Conservation (phyloP, 257 asterid species). For the Nicotiana paniculata region DNA sequence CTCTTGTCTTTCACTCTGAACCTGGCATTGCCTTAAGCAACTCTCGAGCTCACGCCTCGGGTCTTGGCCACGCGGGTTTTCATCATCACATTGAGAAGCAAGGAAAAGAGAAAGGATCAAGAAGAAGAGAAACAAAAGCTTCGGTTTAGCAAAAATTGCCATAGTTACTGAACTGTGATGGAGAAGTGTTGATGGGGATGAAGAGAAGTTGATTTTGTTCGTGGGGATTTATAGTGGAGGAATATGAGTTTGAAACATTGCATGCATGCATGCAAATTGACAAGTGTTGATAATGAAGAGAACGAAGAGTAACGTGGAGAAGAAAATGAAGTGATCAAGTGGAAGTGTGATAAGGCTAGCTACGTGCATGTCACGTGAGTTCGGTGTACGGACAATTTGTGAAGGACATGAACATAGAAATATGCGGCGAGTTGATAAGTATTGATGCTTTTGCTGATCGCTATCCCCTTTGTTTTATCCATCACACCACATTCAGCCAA, state of each 20-base stretch:
- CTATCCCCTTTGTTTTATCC: too few species aligned
- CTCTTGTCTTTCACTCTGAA: neutral
- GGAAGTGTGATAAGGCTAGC: neutral
- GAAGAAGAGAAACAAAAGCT: neutral
- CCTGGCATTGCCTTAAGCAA: slow-evolving; percentile 4
- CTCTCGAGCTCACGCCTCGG: slow-evolving; percentile 14
- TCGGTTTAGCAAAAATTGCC: neutral
- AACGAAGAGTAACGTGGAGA: neutral
- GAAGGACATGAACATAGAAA: neutral
- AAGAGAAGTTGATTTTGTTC: neutral
- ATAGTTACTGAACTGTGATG: neutral
- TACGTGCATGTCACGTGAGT: neutral
- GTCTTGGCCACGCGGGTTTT: slow-evolving; percentile 11
- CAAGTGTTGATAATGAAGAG: slow-evolving; percentile 7
- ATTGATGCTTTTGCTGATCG: neutral
- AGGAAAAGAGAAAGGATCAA: neutral
- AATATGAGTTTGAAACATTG: neutral
- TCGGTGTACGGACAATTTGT: too few species aligned
- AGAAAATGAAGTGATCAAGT: neutral
- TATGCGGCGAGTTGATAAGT: slow-evolving; percentile 19
- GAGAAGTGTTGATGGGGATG: too few species aligned
- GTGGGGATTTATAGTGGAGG: too few species aligned
- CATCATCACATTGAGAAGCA: neutral
- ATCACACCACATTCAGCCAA: too few species aligned
- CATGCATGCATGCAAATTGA: slow-evolving; percentile 14